These are phyloP conservation scores for Ceratobasidium theobromae DNA, from an alignment of 1,284 basidiomycete genomes.

Conservation along the genomic window DNA sequence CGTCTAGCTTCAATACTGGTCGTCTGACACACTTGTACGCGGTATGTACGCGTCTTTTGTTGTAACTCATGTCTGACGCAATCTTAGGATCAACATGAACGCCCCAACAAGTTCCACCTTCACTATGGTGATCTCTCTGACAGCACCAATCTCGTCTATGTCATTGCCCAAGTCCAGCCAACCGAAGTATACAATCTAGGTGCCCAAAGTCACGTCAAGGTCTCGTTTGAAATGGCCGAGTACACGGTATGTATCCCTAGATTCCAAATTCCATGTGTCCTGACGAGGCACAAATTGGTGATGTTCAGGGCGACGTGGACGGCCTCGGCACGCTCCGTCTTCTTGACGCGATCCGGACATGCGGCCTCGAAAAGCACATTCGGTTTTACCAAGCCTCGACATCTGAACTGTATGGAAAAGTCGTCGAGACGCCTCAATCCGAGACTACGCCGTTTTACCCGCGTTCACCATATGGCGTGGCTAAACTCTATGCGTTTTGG, in stretches of 20 bases:
- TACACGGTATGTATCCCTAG: constrained; percentile 60
- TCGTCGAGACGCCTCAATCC: constrained; percentile 85
- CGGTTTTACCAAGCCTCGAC: constrained; percentile 94
- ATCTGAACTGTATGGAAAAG: constrained; percentile 91
- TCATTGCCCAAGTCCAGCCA: constrained; percentile 87
- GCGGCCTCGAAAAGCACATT: constrained; percentile 81
- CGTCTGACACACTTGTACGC: constrained; percentile 87
- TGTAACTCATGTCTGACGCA: not conserved
- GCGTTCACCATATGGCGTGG: constrained; percentile 86
- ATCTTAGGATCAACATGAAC: constrained; percentile 37
- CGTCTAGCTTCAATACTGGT: constrained; percentile 92
- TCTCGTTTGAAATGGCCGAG: constrained; percentile 96
- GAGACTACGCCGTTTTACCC: constrained; percentile 95
- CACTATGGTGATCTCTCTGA: constrained; percentile 92
- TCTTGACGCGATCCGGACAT: constrained; percentile 89
- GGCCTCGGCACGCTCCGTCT: constrained; percentile 87
- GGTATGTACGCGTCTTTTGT: constrained; percentile 48
- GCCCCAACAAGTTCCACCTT: constrained; percentile 75
- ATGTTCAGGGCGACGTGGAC: constrained; percentile 73
- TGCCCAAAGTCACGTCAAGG: constrained; percentile 95
- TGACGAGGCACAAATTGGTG: not conserved
- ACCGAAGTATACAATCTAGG: constrained; percentile 94
- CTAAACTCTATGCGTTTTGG: constrained; percentile 87
- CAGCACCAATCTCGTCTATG: constrained; percentile 90
- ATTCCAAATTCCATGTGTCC: not conserved